Conservation (phyloP, 768 basidiomycete genomes). For the Termitomyces sp. region DNA sequence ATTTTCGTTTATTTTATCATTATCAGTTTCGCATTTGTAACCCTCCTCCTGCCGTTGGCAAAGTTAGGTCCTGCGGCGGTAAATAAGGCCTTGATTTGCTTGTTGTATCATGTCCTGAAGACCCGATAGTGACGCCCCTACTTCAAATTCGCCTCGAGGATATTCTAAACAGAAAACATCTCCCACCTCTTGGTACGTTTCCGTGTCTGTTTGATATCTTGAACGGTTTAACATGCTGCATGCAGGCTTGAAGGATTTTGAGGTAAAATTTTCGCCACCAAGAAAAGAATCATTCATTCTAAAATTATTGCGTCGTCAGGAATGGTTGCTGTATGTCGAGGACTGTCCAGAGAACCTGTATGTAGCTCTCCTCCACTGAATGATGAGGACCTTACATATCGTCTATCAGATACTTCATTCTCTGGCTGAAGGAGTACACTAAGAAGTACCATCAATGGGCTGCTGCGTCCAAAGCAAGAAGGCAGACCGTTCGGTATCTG, state of each 20-base stretch:
- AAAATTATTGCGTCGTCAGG: slow-evolving; percentile 34
- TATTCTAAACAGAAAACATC: slow-evolving; percentile 69
- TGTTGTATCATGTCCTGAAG: slow-evolving; percentile 1
- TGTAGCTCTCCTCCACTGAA: slow-evolving; percentile 17
- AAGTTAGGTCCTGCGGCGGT: slow-evolving; percentile 65
- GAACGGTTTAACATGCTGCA: neutral
- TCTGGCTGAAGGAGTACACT: slow-evolving; percentile 78
- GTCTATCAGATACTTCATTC: slow-evolving; percentile 60
- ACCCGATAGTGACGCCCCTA: slow-evolving; percentile 53
- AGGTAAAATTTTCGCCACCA: slow-evolving; percentile 28
- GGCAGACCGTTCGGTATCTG: slow-evolving; percentile 25
- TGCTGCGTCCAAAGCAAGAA: slow-evolving; percentile 29
- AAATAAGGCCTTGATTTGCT: slow-evolving; percentile 7
- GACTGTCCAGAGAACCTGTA: slow-evolving; percentile 71
- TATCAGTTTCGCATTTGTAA: slow-evolving; percentile 55
- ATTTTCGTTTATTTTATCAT: neutral
- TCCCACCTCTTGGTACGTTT: slow-evolving; percentile 64
- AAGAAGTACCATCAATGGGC: slow-evolving; percentile 42
- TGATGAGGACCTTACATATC: slow-evolving; percentile 5
- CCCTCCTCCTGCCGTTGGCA: slow-evolving; percentile 63
- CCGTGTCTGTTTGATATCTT: neutral
- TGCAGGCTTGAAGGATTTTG: slow-evolving; percentile 66
- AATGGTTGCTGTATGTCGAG: slow-evolving; percentile 81
- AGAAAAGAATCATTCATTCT: neutral
- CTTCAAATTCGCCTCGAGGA: slow-evolving; percentile 70